Conservation (phyloP, 139 green algal genomes). For the Dunaliella primolecta region DNA sequence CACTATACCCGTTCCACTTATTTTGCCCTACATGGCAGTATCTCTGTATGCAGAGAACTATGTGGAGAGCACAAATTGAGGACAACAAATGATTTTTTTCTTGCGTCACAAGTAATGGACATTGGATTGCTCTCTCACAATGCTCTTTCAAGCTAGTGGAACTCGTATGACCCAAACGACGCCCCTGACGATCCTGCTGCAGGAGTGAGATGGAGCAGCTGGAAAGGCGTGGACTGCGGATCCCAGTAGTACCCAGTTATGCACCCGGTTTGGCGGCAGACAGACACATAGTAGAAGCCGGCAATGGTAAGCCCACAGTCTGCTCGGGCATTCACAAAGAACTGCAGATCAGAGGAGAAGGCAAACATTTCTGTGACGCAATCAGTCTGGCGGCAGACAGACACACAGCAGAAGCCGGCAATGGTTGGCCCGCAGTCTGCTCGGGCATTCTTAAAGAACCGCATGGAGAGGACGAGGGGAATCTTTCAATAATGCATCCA, state of each 20-base stretch:
- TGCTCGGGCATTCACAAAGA: conserved; percentile 4
- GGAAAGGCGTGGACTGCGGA: not conserved
- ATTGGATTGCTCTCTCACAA: no score
- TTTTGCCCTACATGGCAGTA: no score
- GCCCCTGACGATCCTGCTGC: not conserved
- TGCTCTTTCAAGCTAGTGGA: not conserved
- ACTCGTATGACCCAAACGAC: conserved; percentile 4
- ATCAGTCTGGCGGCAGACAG: not conserved
- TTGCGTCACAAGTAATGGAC: no score
- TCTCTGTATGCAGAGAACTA: no score
- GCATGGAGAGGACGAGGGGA: not conserved
- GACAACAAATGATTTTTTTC: no score
- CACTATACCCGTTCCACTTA: no score
- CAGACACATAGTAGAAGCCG: conserved; percentile 4
- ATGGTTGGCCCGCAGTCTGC: conserved; percentile 4
- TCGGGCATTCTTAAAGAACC: conserved; percentile 6
- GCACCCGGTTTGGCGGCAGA: not conserved
- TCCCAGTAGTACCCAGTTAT: conserved; percentile 1
- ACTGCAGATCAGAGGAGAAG: not conserved
- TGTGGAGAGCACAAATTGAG: no score
- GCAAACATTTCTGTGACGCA: not conserved
- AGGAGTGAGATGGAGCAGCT: not conserved
- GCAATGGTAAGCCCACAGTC: conserved; percentile 9
- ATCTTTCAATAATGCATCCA: not conserved
- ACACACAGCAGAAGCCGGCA: conserved; percentile 3